Evolutionary conservation across 176 grass and related monocot genomes (phyloP), one percentile per base, ranked within the genome.

Genomic region (Musa acuminata): DNA sequence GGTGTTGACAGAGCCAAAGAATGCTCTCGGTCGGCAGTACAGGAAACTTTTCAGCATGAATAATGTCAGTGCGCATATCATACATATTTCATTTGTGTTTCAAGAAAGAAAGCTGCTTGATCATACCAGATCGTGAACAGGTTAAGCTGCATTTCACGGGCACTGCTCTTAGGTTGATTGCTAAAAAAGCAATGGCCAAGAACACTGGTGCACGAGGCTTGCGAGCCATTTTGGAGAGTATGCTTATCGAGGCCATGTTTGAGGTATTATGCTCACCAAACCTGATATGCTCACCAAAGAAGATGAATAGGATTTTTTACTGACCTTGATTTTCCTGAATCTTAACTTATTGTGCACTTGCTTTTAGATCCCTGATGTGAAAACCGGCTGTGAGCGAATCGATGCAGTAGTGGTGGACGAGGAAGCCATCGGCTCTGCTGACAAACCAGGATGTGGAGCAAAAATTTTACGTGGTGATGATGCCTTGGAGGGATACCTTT

Each of bases 11-110:
- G 96, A 99, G 74, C 91, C 91, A 53, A 95, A 99, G 76, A 91
- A 99, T 69, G 95, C 95, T 52, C 81, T 94, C 35, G 88, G 95
- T 76, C 91, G 91, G 84, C 96, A 99, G 91, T 99, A 89, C 90
- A 91, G 52, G 86, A 99, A 91, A 87, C 80, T 99, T 70, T 87
- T 95, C 72, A 99, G 74, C 84, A 99, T 99, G 96, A 99, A 99
- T 25, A 78, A 99, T 63, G 95, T 99, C 72, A 92, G 90, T 86
- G 62, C 57, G 63, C 76, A 21, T n/a, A 6, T 43, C 35, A 43
- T 43, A 8, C 26, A 72, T 59, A 8, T 19, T 51, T 25, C 13
- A 26, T 26, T 58, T 22, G 59, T 2, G 1, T 83, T 62, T 79
- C 53, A 76, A 3, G 76, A 8, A 1, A 53, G 12, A 81, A 67